Percentiles rank a stretch among this genome's conserved stretches.
phyloP scores from a whole-genome alignment of 345 rosid genomes.

The Excoecaria agallocha region DNA sequence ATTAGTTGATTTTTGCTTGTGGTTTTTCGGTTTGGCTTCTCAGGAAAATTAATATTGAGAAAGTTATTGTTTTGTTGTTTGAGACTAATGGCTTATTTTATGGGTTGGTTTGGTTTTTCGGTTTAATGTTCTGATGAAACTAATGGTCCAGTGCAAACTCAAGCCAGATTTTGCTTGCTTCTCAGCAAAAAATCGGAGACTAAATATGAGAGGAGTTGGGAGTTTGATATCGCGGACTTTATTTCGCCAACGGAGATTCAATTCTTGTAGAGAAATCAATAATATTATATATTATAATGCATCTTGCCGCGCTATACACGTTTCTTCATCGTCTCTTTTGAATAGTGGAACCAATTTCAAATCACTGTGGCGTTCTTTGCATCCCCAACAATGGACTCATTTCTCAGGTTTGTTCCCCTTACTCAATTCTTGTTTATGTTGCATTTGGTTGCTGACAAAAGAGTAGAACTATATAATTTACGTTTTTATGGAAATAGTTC shows the following conservation, averaged over 20 bases:
- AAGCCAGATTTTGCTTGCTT: neutral
- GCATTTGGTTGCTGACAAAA: neutral
- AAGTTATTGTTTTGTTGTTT: too few relatives aligned
- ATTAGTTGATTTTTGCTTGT: too few relatives aligned
- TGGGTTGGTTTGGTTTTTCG: too few relatives aligned
- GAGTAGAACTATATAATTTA: neutral
- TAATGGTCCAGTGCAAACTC: too few relatives aligned
- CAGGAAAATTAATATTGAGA: too few relatives aligned
- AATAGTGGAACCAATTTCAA: constrained; percentile 1
- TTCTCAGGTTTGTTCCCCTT: constrained; percentile 38
- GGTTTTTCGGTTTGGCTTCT: too few relatives aligned
- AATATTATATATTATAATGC: constrained; percentile 13
- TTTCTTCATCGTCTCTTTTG: constrained; percentile 23
- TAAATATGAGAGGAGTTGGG: constrained; percentile 22
- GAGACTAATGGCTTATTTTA: too few relatives aligned
- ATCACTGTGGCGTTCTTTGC: constrained; percentile 17
- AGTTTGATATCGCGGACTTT: constrained; percentile 24
- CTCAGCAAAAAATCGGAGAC: neutral
- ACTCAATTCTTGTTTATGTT: neutral
- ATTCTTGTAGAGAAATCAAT: constrained; percentile 8
- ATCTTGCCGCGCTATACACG: constrained; percentile 32
- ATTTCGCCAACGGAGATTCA: constrained; percentile 15
- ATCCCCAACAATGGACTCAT: constrained; percentile 26
- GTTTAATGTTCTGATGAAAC: too few relatives aligned
- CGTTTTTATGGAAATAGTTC: neutral